Evolutionary conservation across 805 yeast genomes (phyloP).

Genomic region (Yamadazyma phyllophila): DNA sequence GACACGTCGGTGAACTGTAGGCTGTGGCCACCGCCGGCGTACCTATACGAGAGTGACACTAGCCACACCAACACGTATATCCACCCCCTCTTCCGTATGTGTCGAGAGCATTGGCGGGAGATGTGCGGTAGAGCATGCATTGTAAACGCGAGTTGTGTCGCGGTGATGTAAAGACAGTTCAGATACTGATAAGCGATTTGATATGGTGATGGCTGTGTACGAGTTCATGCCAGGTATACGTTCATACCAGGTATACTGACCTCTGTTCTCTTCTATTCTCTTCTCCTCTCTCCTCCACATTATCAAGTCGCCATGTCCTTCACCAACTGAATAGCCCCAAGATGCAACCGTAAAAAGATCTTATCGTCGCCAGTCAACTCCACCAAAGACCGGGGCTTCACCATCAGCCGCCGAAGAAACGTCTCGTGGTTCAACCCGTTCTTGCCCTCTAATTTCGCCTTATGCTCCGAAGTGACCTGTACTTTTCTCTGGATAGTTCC

Average conservation of each 20-base stretch:
- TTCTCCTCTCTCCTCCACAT: too few relatives aligned
- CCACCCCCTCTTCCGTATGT: neutral
- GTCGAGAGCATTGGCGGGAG: neutral
- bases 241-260: too few relatives aligned
- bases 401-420: constrained; percentile 55
- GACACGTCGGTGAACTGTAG: neutral
- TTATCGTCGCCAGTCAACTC: constrained; percentile 55
- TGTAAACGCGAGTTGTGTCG: neutral
- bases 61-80: neutral
- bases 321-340: constrained; percentile 59
- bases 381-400: constrained; percentile 54
- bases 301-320: constrained; percentile 15
- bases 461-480: constrained; percentile 10
- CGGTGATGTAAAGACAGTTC: too few relatives aligned
- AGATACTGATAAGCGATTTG: too few relatives aligned
- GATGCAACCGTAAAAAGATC: constrained; percentile 56
- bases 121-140: neutral
- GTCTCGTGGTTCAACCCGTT: constrained; percentile 41
- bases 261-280: too few relatives aligned
- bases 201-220: too few relatives aligned
- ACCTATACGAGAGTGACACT: neutral
- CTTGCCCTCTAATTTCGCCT: constrained; percentile 5
- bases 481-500: constrained; percentile 30
- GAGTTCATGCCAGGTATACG: too few relatives aligned
- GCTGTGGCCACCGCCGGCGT: neutral